A percentile compares a stretch with the other conserved stretches of the same genome.
phyloP scores from a whole-genome alignment of 164 flowering plant genomes.

The Stephania yunnanensis region DNA sequence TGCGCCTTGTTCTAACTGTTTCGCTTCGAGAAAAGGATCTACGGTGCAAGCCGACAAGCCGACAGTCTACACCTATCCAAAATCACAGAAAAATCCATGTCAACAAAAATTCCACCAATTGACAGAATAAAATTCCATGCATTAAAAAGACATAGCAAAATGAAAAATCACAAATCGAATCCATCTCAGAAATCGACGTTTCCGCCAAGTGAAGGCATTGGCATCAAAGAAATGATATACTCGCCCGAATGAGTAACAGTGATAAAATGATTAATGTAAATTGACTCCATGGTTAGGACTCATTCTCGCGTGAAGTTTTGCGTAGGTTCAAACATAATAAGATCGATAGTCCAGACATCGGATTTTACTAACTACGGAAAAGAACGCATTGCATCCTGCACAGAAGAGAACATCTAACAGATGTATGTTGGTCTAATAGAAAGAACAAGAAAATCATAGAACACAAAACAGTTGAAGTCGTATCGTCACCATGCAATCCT shows the following conservation, averaged over 20 bases:
- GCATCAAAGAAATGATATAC: background rate
- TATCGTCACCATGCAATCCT: constrained; percentile 8
- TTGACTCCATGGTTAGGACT: background rate
- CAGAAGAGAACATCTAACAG: constrained; percentile 8
- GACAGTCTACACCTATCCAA: background rate
- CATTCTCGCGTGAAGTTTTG: constrained; percentile 5
- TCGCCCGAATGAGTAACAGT: background rate
- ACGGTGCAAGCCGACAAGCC: background rate
- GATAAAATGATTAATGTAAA: background rate
- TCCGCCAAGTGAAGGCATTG: background rate
- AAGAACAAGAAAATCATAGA: background rate
- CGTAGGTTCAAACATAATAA: constrained; percentile 3
- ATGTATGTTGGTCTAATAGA: background rate
- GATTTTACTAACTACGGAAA: constrained; percentile 5
- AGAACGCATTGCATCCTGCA: constrained; percentile 17
- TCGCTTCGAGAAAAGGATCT: background rate
- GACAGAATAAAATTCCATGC: background rate
- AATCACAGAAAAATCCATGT: background rate
- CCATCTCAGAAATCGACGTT: background rate
- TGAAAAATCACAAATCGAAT: background rate
- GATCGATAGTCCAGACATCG: constrained; percentile 1
- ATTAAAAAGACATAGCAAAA: background rate
- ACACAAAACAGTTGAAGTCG: background rate
- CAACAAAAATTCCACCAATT: background rate
- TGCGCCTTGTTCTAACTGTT: background rate